phyloP scores from a whole-genome alignment of 1,139 yeast genomes.

The Candida buenavistaensis region DNA sequence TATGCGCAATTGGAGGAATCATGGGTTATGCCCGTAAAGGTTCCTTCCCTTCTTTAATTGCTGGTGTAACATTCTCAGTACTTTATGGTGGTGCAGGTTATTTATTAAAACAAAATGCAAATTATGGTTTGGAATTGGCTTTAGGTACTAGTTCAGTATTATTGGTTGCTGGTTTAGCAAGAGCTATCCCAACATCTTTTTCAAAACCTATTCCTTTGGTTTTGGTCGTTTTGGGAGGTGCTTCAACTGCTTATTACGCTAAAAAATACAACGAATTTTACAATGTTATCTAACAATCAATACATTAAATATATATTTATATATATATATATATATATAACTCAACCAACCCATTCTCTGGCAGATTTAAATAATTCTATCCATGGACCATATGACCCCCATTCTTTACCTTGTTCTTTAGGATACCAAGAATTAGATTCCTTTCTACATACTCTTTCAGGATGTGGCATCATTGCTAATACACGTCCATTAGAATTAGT shows the following conservation, averaged over 20 bases:
- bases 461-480: conserved; percentile 99
- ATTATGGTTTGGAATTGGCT: conserved; percentile 81
- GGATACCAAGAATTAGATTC: conserved; percentile 95
- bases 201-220: conserved; percentile 76
- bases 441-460: conserved; percentile 88
- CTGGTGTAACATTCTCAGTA: conserved; percentile 70
- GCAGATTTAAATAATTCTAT: conserved; percentile 90
- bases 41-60: conserved; percentile 77
- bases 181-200: conserved; percentile 61
- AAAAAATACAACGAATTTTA: conserved; percentile 73
- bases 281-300: conserved; percentile 19
- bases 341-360: conserved; percentile 88
- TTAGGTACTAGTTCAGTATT: conserved; percentile 67
- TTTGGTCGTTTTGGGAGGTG: conserved; percentile 63
- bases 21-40: conserved; percentile 72
- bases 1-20: conserved; percentile 71
- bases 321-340: too few relatives aligned
- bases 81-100: conserved; percentile 79
- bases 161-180: conserved; percentile 65
- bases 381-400: conserved; percentile 93
- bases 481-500: conserved; percentile 91
- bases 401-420: conserved; percentile 55
- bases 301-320: conserved; percentile 7
- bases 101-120: conserved; percentile 67
- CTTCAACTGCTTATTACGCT: conserved; percentile 64